Conservation (phyloP, 176 grass and related monocot genomes). For the Eragrostis curvula region DNA sequence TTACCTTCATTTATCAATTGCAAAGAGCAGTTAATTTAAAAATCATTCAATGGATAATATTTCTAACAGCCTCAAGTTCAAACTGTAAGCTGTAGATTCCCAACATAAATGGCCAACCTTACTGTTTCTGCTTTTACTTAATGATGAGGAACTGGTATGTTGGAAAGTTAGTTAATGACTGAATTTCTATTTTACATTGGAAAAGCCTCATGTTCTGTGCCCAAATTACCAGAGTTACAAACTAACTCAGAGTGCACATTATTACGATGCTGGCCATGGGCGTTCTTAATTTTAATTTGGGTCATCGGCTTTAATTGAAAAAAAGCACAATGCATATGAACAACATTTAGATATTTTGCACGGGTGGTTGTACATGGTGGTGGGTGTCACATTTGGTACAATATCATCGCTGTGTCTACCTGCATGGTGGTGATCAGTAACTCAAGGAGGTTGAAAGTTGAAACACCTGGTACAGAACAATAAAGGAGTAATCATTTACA, state of each 20-base stretch:
- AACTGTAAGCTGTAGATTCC: neutral
- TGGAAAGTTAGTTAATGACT: neutral
- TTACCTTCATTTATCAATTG: constrained; percentile 11
- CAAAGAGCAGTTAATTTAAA: constrained; percentile 10
- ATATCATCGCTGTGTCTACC: too few relatives aligned
- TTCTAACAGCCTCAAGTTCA: constrained; percentile 29
- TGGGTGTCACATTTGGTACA: too few relatives aligned
- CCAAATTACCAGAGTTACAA: constrained; percentile 1
- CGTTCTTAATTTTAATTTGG: constrained; percentile 21
- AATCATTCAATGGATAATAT: neutral
- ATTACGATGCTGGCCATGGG: constrained; percentile 18
- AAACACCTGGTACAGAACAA: too few relatives aligned
- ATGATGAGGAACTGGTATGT: neutral
- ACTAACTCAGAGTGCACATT: constrained; percentile 7
- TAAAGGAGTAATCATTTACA: too few relatives aligned
- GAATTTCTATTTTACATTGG: neutral
- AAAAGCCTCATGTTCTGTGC: neutral
- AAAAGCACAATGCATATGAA: too few relatives aligned
- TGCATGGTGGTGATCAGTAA: too few relatives aligned
- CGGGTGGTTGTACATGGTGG: too few relatives aligned
- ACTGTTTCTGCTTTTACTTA: neutral
- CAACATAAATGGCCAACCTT: constrained; percentile 13
- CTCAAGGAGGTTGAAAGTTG: too few relatives aligned
- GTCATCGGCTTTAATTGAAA: neutral
- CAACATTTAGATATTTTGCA: too few relatives aligned